A percentile compares a stretch with the other conserved stretches of the same genome.
These are phyloP conservation scores for Russula foetens DNA, from an alignment of 768 basidiomycete species.

Conservation along the genomic window DNA sequence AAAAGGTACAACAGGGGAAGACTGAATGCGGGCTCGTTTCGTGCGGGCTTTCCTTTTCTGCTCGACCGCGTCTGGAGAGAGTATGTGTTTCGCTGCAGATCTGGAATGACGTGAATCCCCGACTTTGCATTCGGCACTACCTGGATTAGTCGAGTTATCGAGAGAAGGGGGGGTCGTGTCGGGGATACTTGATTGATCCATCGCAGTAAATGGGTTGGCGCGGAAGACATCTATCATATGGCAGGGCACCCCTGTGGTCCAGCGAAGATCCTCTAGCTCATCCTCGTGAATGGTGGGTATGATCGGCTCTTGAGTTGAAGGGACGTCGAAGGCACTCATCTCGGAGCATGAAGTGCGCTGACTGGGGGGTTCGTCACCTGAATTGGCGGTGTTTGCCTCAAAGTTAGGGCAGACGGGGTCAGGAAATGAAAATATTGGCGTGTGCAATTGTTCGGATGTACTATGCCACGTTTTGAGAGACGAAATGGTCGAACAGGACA, in stretches of 20 bases:
- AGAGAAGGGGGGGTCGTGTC: not conserved
- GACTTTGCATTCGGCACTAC: not conserved
- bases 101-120: not conserved
- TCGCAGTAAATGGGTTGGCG: slow-evolving; percentile 12
- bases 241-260: slow-evolving; percentile 13
- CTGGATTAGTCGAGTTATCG: not conserved
- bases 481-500: slow-evolving; percentile 7
- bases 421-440: not conserved
- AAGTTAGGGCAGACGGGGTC: not conserved
- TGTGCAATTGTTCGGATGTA: not conserved
- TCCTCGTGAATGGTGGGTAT: not conserved
- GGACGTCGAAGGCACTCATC: not conserved
- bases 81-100: slow-evolving; percentile 2
- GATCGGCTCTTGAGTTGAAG: not conserved
- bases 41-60: slow-evolving; percentile 10
- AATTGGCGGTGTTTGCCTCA: not conserved
- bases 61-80: slow-evolving; percentile 2
- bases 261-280: slow-evolving; percentile 9
- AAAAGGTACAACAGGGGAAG: slow-evolving; percentile 11
- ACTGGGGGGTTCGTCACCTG: not conserved
- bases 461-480: slow-evolving; percentile 3
- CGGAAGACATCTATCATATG: slow-evolving; percentile 21
- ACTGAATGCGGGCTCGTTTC: slow-evolving; percentile 14
- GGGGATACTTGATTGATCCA: not conserved
- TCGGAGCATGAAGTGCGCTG: not conserved